Base-by-base conservation (phyloP, 2,329 filamentous ascomycete genomes). In the Dothideomycetes sp. region DNA sequence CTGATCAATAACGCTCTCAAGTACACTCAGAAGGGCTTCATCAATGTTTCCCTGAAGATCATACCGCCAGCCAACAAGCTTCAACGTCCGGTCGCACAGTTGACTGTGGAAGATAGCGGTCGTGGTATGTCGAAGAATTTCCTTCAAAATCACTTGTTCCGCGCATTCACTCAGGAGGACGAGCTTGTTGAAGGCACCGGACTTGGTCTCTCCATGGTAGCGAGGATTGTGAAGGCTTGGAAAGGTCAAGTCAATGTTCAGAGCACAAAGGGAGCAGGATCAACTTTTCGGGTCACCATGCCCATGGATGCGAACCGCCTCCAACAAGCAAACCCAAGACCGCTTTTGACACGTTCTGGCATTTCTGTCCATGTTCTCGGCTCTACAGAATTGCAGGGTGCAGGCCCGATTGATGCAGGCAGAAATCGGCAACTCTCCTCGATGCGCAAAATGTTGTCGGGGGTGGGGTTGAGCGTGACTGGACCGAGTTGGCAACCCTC, bases 71-170 rank as follows among this genome's bases (percentile, higher is more conserved):
- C 15, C 16, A 40, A 8, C 2, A 37, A 16, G 45, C 51, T 47
- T 36, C 5, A 44, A 38, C 12, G 43, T 42, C 5, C 17, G 7
- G 7, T 11, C 3, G 27, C 28, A 3, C 28, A 27, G 6, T 12
- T 44, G 16, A 39, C 36, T 4, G 70, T 84, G 2, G 64, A 65
- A 0, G 80, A 84, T 48, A 79, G 79, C 0, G 81, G 80, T 1
- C 69, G 68, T 30, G 81, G 80, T 1, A 84, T 84, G 19, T 70
- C 70, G 0, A 64, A 72, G 6, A 73, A 80, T 8, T 84, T 76
- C 47, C 58, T 43, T 19, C 17, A 24, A 6, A 35, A 53, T 27
- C 47, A 52, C 10, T 40, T 60, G 0, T 61, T 52, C 39, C 43
- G 49, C 8, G 53, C 58, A 3, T 61, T 59, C 44, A 49, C 47